Base-by-base conservation (phyloP, 345 rosid genomes). In the Rubroshorea leprosula region DNA sequence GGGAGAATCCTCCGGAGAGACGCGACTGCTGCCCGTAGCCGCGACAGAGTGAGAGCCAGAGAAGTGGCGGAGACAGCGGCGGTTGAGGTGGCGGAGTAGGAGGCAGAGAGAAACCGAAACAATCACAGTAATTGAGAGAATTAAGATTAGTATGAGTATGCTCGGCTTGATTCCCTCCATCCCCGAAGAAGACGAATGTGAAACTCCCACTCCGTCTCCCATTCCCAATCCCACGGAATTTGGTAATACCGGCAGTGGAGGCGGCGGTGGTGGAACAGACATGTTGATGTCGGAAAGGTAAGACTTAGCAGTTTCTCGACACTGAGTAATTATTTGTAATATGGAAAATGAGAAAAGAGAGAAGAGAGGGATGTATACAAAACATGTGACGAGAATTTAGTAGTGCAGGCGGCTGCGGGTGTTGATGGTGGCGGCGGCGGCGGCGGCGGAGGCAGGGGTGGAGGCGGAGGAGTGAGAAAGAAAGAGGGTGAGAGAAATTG, bases 61-160 rank as follows among this genome's bases (percentile, higher is more conserved):
- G 20, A 51, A 69, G 55, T 73, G 80, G 16, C 68, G 76, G 54
- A 76, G 72, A 25, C 68, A 70, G n/a, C 79, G 78, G 39, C 87
- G 96, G 72, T 79, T 82, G 64, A 80, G 80, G 51, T 74, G 80
- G 2, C 96, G 90, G 65, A 85, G 82, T 70, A 91, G 73, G 39
- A 87, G 80, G 41, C 85, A 85, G 58, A 87, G 76, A 16, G 76
- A 80, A 60, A 87, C 57, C 16, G 95, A 82, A 51, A 84, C 68
- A 27, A 85, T 60, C 21, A 84, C 58, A 13, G 83, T 78, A 17
- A 75, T 63, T 41, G 74, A 75, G 19, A 91, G 88, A 17, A 88
- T 78, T 24, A 84, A 63, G 19, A 77, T 59, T 44, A 80, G 80
- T 24, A 86, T 71, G 27, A 91, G 48, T 7, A 86, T 61, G 71